Percentiles rank a stretch among this genome's conserved stretches.
These are phyloP conservation scores for Colletotrichum graminicola DNA, from an alignment of 2,329 filamentous ascomycete genomes.

Conservation along the genomic window DNA sequence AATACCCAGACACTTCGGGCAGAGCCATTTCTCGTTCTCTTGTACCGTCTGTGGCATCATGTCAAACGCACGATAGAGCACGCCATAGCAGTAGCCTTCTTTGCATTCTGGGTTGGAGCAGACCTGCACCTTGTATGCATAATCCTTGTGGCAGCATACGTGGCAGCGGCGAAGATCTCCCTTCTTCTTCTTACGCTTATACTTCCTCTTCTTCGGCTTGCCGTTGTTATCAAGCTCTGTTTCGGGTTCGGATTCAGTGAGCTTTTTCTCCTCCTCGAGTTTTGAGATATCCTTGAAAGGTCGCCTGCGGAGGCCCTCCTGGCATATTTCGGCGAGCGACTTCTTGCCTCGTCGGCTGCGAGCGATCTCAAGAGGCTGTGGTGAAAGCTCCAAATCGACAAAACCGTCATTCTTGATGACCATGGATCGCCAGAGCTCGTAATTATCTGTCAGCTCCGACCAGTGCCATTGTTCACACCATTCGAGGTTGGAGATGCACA, in stretches of 20 bases:
- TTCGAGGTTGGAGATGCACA: slow-evolving; percentile 83
- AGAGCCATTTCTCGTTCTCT: slow-evolving; percentile 86
- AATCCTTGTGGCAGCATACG: slow-evolving; percentile 84
- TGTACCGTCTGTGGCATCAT: slow-evolving; percentile 86
- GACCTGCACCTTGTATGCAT: slow-evolving; percentile 85
- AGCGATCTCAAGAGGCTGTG: slow-evolving; percentile 78
- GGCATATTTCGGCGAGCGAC: slow-evolving; percentile 91
- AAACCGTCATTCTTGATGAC: slow-evolving; percentile 80
- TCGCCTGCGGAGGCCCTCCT: slow-evolving; percentile 83
- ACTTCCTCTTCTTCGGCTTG: slow-evolving; percentile 72
- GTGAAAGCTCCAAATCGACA: slow-evolving; percentile 74
- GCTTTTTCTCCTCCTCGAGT: slow-evolving; percentile 61
- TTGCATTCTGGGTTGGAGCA: slow-evolving; percentile 79
- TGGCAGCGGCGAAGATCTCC: slow-evolving; percentile 77
- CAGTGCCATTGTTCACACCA: slow-evolving; percentile 97
- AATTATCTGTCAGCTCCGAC: slow-evolving; percentile 80
- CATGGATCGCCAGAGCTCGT: slow-evolving; percentile 85
- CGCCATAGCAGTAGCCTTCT: slow-evolving; percentile 91
- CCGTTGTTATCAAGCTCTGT: slow-evolving; percentile 70
- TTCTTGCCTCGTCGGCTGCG: slow-evolving; percentile 77
- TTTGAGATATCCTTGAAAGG: slow-evolving; percentile 88
- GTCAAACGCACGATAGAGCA: slow-evolving; percentile 91
- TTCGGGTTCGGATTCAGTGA: slow-evolving; percentile 62
- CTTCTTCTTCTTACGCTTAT: slow-evolving; percentile 65
- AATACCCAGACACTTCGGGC: slow-evolving; percentile 85